Percentiles rank a stretch among this genome's conserved stretches.
These are phyloP conservation scores for Seiridium cupressi DNA, from an alignment of 2,329 filamentous ascomycete genomes.

Conservation along the genomic window DNA sequence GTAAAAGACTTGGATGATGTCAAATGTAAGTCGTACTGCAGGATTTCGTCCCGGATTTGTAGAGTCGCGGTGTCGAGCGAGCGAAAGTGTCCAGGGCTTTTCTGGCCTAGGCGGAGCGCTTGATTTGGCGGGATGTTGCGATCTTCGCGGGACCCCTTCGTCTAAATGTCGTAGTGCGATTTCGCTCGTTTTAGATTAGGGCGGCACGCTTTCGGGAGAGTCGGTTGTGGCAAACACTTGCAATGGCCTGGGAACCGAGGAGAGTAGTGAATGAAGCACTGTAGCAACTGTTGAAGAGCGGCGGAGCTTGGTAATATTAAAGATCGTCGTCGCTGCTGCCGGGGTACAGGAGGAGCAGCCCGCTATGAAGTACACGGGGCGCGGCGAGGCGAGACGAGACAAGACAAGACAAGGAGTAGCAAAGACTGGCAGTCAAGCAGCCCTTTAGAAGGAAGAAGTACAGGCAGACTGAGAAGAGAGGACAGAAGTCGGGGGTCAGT, in stretches of 20 bases:
- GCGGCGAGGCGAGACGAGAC: neutral
- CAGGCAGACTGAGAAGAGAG: neutral
- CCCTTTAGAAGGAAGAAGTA: neutral
- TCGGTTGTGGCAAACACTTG: too few relatives aligned
- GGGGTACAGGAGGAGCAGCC: neutral
- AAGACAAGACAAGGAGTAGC: neutral
- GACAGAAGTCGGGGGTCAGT: neutral
- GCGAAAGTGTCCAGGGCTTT: neutral
- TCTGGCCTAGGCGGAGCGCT: neutral
- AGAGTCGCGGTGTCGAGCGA: neutral
- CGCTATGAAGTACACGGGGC: too few relatives aligned
- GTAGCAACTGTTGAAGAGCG: neutral
- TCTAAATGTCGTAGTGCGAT: slow-evolving; percentile 7
- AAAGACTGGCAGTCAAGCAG: too few relatives aligned
- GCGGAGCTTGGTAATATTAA: neutral
- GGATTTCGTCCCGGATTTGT: neutral
- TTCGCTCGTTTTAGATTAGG: slow-evolving; percentile 11
- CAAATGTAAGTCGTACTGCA: too few relatives aligned
- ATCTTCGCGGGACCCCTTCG: slow-evolving; percentile 10
- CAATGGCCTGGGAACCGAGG: neutral
- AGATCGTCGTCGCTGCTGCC: neutral
- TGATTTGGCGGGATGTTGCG: slow-evolving; percentile 4
- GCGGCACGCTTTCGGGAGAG: neutral
- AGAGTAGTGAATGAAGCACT: neutral
- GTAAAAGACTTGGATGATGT: too few relatives aligned